These are phyloP conservation scores for Voacanga thouarsii DNA, from an alignment of 257 asterid species.

Conservation along the genomic window DNA sequence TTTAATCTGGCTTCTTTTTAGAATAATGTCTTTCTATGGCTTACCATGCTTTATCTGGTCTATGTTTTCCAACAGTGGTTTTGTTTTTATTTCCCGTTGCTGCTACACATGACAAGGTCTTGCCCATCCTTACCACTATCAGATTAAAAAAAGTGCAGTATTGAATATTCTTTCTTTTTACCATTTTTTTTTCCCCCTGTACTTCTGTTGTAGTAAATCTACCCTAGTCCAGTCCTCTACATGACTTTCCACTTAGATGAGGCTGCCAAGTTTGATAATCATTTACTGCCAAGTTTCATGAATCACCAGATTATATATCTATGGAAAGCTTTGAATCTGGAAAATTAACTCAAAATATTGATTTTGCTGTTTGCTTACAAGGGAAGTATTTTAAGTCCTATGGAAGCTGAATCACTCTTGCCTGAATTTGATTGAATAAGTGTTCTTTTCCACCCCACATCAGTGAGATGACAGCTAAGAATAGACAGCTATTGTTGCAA, in stretches of 20 bases:
- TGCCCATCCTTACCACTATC: not conserved
- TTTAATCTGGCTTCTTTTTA: not conserved
- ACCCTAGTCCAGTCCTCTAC: not conserved
- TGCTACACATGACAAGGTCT: not conserved
- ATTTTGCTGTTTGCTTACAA: not conserved
- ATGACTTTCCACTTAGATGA: not conserved
- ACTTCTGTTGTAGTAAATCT: not conserved
- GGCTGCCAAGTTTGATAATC: not conserved
- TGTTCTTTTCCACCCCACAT: conserved; percentile 5
- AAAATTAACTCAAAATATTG: not conserved
- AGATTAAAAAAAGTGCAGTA: no score
- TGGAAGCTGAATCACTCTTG: not conserved
- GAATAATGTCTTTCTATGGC: not conserved
- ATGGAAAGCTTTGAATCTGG: not conserved
- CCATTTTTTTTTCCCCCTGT: no score
- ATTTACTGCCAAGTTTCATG: no score
- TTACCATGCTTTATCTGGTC: not conserved
- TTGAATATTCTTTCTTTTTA: no score
- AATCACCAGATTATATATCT: not conserved
- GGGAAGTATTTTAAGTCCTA: not conserved
- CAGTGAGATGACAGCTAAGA: conserved; percentile 20
- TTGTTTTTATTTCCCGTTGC: no score
- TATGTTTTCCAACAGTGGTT: not conserved
- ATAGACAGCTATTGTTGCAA: not conserved
- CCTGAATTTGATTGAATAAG: not conserved